Evolutionary conservation across 768 basidiomycete species (phyloP), one percentile per base, ranked within the genome.

Genomic region (Boletus sensibilis): DNA sequence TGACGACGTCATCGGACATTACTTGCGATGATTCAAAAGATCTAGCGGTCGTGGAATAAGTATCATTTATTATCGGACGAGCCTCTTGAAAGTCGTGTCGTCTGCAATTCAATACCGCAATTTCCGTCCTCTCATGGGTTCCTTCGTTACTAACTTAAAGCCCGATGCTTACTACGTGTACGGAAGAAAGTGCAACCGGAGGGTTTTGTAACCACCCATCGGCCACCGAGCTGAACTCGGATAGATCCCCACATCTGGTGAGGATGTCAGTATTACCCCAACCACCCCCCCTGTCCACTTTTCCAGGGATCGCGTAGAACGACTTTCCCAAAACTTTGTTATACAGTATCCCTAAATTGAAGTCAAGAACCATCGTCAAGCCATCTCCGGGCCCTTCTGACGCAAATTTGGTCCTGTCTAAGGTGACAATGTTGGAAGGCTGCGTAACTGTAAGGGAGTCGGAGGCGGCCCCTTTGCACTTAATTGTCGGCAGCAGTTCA

Each of bases 1-100:
- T 45, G 54, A 44, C 31, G 4, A 43, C 34, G 38, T 5, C 41
- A 58, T 43, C 56, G 38, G 56, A 55, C 42, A 56, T 50, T 37
- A 39, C 9, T 27, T 6, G 45, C 21, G 35, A 47, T n/a, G 14
- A 43, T 14, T n/a, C 44, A 9, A 7, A 21, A 14, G 54, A 56
- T n/a, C n/a, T n/a, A n/a, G 16, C 16, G 25, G 18, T 18, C 21
- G 31, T 35, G 20, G 33, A 16, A 34, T 9, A 8, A 25, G 13
- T 34, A n/a, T 35, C 23, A 2, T 48, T 25, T 48, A 23, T 6
- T 48, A 5, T 34, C 12, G 5, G 14, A 48, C 13, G 21, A 23
- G 45, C 31, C 47, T 25, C 23, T 37, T n/a, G 29, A 31, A 46
- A 50, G 16, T 45, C n/a, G 7, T 33, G 16, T 33, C 42, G 13